Evolutionary conservation across 2,329 filamentous ascomycete species (phyloP).

Genomic region (Calonectria henricotiae): DNA sequence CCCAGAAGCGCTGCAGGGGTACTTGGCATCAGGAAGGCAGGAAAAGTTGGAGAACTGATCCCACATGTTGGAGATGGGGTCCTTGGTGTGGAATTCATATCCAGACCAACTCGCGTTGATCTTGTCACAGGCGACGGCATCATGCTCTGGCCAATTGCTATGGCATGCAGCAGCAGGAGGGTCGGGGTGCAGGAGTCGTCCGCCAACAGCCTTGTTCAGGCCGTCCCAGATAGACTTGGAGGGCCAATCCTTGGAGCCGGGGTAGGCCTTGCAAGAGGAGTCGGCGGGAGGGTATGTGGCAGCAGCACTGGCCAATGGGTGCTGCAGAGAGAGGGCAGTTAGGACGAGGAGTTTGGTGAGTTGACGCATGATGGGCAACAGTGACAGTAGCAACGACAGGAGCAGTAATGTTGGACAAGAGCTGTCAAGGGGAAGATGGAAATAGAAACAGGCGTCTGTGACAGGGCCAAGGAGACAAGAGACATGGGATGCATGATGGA

Average conservation of each 20-base stretch:
- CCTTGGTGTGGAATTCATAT: constrained; percentile 51
- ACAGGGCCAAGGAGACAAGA: background rate
- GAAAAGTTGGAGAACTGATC: constrained; percentile 68
- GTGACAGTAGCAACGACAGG: background rate
- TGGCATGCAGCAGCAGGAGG: constrained; percentile 59
- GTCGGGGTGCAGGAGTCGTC: constrained; percentile 61
- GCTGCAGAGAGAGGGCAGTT: constrained; percentile 12
- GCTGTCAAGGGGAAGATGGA: background rate
- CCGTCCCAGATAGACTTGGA: constrained; percentile 61
- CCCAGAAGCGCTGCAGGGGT: constrained; percentile 56
- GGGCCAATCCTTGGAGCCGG: constrained; percentile 66
- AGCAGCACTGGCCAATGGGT: constrained; percentile 13
- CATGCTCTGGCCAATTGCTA: constrained; percentile 47
- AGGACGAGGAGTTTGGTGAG: constrained; percentile 23
- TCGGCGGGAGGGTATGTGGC: background rate
- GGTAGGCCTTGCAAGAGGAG: constrained; percentile 65
- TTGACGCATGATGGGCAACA: constrained; percentile 35
- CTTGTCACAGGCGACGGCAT: constrained; percentile 53
- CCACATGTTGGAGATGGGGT: constrained; percentile 56
- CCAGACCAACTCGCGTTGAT: constrained; percentile 50
- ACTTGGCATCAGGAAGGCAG: constrained; percentile 62
- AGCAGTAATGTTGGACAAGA: background rate
- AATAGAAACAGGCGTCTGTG: background rate
- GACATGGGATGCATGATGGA: background rate
- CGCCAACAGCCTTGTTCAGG: constrained; percentile 64